Conservation (phyloP, 1,284 basidiomycete species). For the Marasmius tenuissimus region DNA sequence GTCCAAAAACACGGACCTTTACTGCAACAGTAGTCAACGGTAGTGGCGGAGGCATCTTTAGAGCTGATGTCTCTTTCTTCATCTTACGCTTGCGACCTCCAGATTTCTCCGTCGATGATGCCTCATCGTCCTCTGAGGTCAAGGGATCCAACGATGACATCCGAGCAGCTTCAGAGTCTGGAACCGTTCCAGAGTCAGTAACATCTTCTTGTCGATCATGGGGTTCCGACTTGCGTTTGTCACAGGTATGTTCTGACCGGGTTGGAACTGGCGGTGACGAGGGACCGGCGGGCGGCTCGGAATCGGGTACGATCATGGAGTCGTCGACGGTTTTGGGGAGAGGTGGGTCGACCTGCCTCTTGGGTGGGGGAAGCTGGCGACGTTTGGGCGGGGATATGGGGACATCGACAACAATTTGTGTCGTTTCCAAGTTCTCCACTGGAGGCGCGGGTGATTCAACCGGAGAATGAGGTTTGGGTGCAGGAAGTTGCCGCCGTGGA, state of each 20-base stretch:
- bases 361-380: neutral
- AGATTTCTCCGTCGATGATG: constrained; percentile 37
- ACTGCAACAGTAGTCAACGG: neutral
- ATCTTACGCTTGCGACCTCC: neutral
- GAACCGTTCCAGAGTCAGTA: constrained; percentile 23
- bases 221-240: neutral
- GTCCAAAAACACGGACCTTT: neutral
- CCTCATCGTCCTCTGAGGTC: constrained; percentile 36
- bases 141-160: constrained; percentile 5
- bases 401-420: neutral
- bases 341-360: neutral
- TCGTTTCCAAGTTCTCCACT: neutral
- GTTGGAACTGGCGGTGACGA: constrained; percentile 1
- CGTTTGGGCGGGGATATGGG: neutral
- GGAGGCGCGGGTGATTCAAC: neutral
- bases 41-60: constrained; percentile 2
- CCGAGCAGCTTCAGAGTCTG: constrained; percentile 21
- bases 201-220: constrained; percentile 16
- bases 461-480: neutral
- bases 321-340: constrained; percentile 27
- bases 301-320: constrained; percentile 50
- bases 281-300: constrained; percentile 39
- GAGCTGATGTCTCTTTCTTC: neutral
- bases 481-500: neutral
- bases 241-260: constrained; percentile 3